phyloP scores from a whole-genome alignment of 306 rosid genomes.

The Lathyrus sativus region DNA sequence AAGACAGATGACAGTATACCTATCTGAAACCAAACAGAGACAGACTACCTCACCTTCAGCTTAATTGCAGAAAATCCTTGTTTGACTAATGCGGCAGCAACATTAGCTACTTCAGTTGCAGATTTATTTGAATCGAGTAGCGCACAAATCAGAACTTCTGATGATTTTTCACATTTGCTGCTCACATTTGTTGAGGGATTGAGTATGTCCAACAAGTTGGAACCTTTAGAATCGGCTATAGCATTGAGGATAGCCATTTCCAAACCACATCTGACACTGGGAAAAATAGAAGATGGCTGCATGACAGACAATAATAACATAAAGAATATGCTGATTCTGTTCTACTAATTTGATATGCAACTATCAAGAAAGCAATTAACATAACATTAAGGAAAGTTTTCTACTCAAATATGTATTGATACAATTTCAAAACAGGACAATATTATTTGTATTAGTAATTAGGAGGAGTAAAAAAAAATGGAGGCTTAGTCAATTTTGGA shows the following conservation, averaged over 20 bases:
- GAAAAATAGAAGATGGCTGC: slow-evolving; percentile 84
- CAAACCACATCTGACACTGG: slow-evolving; percentile 98
- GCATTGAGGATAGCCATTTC: slow-evolving; percentile 97
- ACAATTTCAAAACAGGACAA: neutral
- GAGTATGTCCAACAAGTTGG: slow-evolving; percentile 60
- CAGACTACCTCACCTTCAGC: slow-evolving; percentile 62
- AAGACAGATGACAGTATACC: slow-evolving; percentile 29
- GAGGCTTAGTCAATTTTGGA: neutral
- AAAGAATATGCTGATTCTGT: slow-evolving; percentile 13
- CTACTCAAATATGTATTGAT: slow-evolving; percentile 9
- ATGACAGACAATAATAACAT: slow-evolving; percentile 36
- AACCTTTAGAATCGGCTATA: slow-evolving; percentile 64
- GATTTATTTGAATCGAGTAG: slow-evolving; percentile 70
- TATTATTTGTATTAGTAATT: slow-evolving; percentile 2
- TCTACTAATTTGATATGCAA: slow-evolving; percentile 14
- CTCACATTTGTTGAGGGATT: slow-evolving; percentile 48
- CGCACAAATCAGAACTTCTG: slow-evolving; percentile 72
- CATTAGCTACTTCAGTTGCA: slow-evolving; percentile 73
- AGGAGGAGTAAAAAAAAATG: neutral
- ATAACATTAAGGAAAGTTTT: slow-evolving; percentile 4
- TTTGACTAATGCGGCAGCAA: slow-evolving; percentile 62
- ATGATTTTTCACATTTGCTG: slow-evolving; percentile 39
- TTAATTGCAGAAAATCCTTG: slow-evolving; percentile 91
- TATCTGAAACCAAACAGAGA: slow-evolving; percentile 22
- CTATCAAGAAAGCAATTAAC: slow-evolving; percentile 18